Evolutionary conservation across 306 rosid species (phyloP).

Genomic region (Castanea crenata): DNA sequence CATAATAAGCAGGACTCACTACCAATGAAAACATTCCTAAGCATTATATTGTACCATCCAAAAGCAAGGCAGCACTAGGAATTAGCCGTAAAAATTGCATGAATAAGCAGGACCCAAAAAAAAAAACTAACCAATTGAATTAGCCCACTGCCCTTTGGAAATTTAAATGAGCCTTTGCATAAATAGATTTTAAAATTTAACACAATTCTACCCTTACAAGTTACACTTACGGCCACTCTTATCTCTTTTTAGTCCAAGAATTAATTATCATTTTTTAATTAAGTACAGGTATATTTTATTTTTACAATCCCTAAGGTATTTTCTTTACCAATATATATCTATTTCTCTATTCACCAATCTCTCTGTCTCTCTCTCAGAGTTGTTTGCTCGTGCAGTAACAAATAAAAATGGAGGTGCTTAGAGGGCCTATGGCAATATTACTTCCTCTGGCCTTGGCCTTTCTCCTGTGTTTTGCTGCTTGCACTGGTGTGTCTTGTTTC

Average conservation of each 20-base stretch:
- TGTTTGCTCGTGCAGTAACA: not conserved
- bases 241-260: not conserved
- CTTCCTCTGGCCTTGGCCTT: not conserved
- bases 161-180: too few species aligned
- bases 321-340: not conserved
- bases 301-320: not conserved
- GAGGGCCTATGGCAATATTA: not conserved
- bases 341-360: not conserved
- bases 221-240: not conserved
- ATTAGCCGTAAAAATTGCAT: too few species aligned
- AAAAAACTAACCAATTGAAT: too few species aligned
- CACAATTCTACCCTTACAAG: not conserved
- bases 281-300: not conserved
- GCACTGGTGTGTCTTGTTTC: slow-evolving; percentile 1
- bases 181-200: too few species aligned
- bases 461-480: not conserved
- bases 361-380: not conserved
- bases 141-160: too few species aligned
- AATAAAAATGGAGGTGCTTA: not conserved
- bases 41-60: not conserved
- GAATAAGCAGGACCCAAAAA: too few species aligned
- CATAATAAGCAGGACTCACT: not conserved
- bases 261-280: not conserved
- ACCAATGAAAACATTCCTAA: not conserved
- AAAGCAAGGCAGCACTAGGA: too few species aligned